Base-by-base conservation (phyloP, 1,139 yeast species). In the Saccharomyces hybrid region DNA sequence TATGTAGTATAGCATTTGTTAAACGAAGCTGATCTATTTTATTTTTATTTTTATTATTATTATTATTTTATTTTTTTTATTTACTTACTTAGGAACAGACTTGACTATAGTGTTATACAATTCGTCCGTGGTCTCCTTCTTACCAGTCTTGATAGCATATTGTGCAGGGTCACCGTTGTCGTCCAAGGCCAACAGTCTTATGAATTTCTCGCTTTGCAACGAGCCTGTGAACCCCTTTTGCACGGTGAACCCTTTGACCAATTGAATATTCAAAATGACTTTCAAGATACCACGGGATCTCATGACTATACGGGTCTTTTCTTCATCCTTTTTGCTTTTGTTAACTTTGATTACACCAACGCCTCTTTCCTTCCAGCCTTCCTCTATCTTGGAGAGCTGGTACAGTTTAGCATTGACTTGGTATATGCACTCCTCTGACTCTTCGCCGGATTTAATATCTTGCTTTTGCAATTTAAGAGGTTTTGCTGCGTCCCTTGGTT, bases 291-390 rank as follows among this genome's bases (percentile, higher is more conserved):
- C 96, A 60, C 87, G 88, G 3, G 96, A 84, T 68, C 99, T 82
- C 97, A 95, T 91, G 3, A 93, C 86, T 28, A 93, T 70, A 62
- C 98, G 77, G 2, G 82, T 72, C 52, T 73, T 70, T 19, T 38
- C 44, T 1, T 59, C 64, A 0, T 62, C 63, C 50, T 58, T 62
- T 48, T 62, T 61, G 55, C 72, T 52, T 72, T 80, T 79, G 70
- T 93, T 93, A 44, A 95, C 79, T 69, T 88, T 96, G 16, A 95
- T 73, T 3, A 83, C 80, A 1, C 99, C 99, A 46, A 86, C 78
- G 16, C 99, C 99, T 64, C 96, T 81, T 71, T 95, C 99, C 69
- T 88, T 93, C 99, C 99, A 95, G 1, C 96, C 97, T 28, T 78
- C 81, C 11, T 78, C 70, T 1, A 86, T 78, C 47, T 81, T 78